Percentiles rank a stretch among this genome's conserved stretches.
These are phyloP conservation scores for Huntiella moniliformis DNA, from an alignment of 2,329 filamentous ascomycete species.

Conservation along the genomic window DNA sequence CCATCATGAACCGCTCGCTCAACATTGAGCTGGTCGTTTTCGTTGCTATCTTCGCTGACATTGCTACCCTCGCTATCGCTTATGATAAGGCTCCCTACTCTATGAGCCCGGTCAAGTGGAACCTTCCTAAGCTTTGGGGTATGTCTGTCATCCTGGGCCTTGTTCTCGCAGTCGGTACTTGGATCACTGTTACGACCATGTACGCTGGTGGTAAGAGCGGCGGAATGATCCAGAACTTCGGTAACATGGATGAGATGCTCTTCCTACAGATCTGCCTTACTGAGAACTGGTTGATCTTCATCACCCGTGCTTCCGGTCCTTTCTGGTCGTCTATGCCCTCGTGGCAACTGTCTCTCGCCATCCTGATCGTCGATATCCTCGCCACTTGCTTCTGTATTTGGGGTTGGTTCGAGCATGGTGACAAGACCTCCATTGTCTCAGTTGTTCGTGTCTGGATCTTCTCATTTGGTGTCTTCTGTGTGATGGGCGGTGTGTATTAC, in stretches of 20 bases:
- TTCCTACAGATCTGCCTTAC: conserved; percentile 83
- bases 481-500: conserved; percentile 57
- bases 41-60: conserved; percentile 87
- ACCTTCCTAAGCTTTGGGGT: conserved; percentile 76
- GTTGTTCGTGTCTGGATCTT: conserved; percentile 83
- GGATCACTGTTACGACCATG: conserved; percentile 81
- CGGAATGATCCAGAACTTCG: conserved; percentile 80
- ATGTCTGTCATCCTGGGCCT: conserved; percentile 73
- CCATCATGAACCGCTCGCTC: conserved; percentile 64
- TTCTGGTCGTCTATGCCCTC: conserved; percentile 84
- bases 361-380: conserved; percentile 63
- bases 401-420: conserved; percentile 52
- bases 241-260: conserved; percentile 61
- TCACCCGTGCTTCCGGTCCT: conserved; percentile 79
- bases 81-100: conserved; percentile 87
- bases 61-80: conserved; percentile 77
- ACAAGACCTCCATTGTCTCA: conserved; percentile 57
- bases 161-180: conserved; percentile 65
- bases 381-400: conserved; percentile 75
- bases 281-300: conserved; percentile 94
- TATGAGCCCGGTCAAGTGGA: conserved; percentile 81
- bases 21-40: conserved; percentile 82
- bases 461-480: conserved; percentile 74
- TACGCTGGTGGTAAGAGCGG: conserved; percentile 43
- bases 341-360: conserved; percentile 64